phyloP scores from a whole-genome alignment of 306 rosid genomes.

The Abrus pulchellus region DNA sequence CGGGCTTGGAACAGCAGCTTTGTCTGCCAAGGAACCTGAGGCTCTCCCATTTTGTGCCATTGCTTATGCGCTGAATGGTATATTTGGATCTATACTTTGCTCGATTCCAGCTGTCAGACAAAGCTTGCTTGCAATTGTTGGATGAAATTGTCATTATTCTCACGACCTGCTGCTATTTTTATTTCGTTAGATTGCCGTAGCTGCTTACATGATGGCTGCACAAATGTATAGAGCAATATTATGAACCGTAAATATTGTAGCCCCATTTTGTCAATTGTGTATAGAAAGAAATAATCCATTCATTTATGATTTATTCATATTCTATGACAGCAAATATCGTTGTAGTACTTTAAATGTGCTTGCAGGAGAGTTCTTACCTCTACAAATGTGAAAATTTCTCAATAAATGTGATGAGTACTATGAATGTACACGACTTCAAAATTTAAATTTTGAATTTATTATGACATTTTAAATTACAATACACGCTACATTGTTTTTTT shows the following conservation, averaged over 20 bases:
- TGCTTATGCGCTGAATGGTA: slow-evolving; percentile 91
- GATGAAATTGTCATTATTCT: slow-evolving; percentile 53
- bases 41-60: slow-evolving; percentile 98
- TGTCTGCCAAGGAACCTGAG: slow-evolving; percentile 97
- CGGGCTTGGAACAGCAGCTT: slow-evolving; percentile 96
- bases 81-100: slow-evolving; percentile 89
- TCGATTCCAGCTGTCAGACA: slow-evolving; percentile 82
- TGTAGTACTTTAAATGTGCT: background rate
- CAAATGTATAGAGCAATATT: slow-evolving; percentile 42
- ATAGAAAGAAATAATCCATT: slow-evolving; percentile 41
- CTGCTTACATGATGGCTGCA: slow-evolving; percentile 24
- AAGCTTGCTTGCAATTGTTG: slow-evolving; percentile 79
- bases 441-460: too few species aligned
- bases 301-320: slow-evolving; percentile 34
- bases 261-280: slow-evolving; percentile 41
- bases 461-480: too few species aligned
- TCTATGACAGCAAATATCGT: background rate
- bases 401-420: background rate
- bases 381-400: background rate
- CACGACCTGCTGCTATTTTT: slow-evolving; percentile 21
- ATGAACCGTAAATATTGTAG: background rate
- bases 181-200: slow-evolving; percentile 35
- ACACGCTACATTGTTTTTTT: too few species aligned
- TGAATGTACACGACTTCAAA: too few species aligned
- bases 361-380: slow-evolving; percentile 1